These are phyloP conservation scores for Geosiphon pyriformis DNA, from an alignment of 192 early-diverging fungal genomes.

Conservation along the genomic window DNA sequence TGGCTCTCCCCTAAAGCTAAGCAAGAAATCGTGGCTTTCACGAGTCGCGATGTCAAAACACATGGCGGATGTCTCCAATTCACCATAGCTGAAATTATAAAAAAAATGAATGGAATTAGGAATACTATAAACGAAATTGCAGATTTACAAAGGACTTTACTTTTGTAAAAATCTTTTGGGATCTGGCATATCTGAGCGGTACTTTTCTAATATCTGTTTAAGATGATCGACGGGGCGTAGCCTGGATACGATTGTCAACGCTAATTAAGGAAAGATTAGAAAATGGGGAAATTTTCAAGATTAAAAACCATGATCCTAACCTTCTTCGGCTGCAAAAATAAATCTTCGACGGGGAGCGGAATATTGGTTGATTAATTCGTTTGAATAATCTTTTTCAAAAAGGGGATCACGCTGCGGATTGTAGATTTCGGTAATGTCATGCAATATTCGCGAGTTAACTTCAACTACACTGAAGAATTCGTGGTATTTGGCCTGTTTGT, in stretches of 20 bases:
- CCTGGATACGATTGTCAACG: not conserved
- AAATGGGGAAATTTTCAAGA: not conserved
- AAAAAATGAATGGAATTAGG: not conserved
- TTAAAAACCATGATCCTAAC: not conserved
- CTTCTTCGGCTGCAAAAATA: not conserved
- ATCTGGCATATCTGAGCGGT: not conserved
- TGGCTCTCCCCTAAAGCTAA: not conserved
- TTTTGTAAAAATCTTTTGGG: not conserved
- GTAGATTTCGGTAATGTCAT: conserved; percentile 16
- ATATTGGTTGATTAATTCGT: conserved; percentile 23
- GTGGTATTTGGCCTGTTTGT: not conserved
- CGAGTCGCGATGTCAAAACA: not conserved
- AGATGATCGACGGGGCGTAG: conserved; percentile 13
- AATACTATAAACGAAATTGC: not conserved
- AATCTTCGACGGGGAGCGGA: conserved; percentile 9
- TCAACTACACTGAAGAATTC: not conserved
- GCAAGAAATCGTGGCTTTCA: conserved; percentile 1
- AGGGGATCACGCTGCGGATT: conserved; percentile 10
- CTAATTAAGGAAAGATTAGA: not conserved
- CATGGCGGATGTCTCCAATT: conserved; percentile 13
- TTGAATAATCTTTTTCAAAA: conserved; percentile 13
- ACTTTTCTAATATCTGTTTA: not conserved
- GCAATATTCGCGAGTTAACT: not conserved
- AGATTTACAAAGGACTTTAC: not conserved
- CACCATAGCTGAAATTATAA: conserved; percentile 11